Base-by-base conservation (phyloP, 108 stramenopile species). In the Nitzschia inconspicua region DNA sequence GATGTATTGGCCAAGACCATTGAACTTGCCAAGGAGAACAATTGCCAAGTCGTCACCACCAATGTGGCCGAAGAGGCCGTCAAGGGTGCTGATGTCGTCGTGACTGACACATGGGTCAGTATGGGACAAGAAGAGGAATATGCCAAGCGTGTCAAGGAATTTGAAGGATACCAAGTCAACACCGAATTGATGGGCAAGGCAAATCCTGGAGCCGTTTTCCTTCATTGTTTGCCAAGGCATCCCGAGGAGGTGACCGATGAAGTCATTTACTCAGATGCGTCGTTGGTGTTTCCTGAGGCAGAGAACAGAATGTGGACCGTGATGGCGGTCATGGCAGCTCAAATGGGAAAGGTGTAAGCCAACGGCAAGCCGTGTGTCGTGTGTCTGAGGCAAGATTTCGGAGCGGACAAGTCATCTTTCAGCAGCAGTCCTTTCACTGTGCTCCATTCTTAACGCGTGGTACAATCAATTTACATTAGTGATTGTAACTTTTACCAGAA, bases 281-380 rank as follows among this genome's bases (percentile, higher is more conserved):
- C 86, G 43, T 46, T 98, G 48, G 95, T 97, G 0, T 97, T 96
- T 50, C 80, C 85, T 4, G 96, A 98, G 69, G 98, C 98, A 6
- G 98, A 97, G 57, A 97, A 97, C 65, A 87, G 98, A 50, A 98
- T 98, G 98, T 98, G 96, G 96, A 98, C 98, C 8, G 98, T 98
- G 39, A 98, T 98, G 98, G 95, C 98, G 26, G 94, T 97, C 27
- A 95, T 95, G 91, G 85, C 89, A 22, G 91, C 95, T 32, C 93
- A 95, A 75, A 67, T 95, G 28, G 95, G 93, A 44, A 88, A 66
- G 43, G 60, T 62, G 7, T 34, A 72, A 22, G 47, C 32, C 31
- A 46, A 23, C 10, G 13, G 18, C 19, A 16, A n/a, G n/a, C n/a
- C n/a, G n/a, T n/a, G n/a, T n/a, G n/a, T n/a, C n/a, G n/a, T n/a